Percentiles rank a stretch among this genome's conserved stretches.
Evolutionary conservation across 805 yeast genomes (phyloP).

Genomic region (Metschnikowia cerradonensis): DNA sequence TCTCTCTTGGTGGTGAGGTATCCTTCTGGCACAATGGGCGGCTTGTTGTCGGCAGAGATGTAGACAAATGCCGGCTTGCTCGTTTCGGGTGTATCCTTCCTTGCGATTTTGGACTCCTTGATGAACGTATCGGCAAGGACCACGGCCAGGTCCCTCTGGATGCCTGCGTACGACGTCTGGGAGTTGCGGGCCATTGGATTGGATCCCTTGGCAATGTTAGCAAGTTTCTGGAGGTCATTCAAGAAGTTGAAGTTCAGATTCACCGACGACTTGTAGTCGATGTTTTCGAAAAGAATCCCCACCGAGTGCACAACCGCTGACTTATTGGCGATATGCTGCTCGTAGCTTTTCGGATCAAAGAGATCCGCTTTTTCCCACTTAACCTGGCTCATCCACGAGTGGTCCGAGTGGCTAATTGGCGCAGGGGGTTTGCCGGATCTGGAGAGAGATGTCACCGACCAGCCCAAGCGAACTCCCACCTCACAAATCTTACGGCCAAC

Average conservation of each 20-base stretch:
- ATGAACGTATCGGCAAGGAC: conserved; percentile 55
- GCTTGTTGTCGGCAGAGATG: conserved; percentile 73
- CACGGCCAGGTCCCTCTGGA: conserved; percentile 69
- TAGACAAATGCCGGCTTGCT: conserved; percentile 52
- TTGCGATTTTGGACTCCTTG: not conserved
- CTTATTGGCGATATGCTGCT: conserved; percentile 42
- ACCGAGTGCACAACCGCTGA: conserved; percentile 77
- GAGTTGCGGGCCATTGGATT: conserved; percentile 58
- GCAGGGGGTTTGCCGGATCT: conserved; percentile 55
- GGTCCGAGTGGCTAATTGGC: conserved; percentile 15
- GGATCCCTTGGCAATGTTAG: conserved; percentile 40
- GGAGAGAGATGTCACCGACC: conserved; percentile 64
- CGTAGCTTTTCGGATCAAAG: conserved; percentile 59
- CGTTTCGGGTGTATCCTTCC: not conserved
- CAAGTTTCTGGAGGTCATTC: conserved; percentile 28
- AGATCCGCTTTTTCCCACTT: conserved; percentile 67
- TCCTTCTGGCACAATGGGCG: conserved; percentile 60
- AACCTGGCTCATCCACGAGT: conserved; percentile 53
- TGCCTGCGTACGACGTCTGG: conserved; percentile 51
- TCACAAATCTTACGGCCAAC: conserved; percentile 68
- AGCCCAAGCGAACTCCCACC: conserved; percentile 58
- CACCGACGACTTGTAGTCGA: conserved; percentile 57
- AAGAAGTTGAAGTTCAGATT: conserved; percentile 37
- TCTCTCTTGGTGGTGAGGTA: conserved; percentile 73
- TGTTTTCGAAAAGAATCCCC: conserved; percentile 71